Evolutionary conservation across 2,329 filamentous ascomycete genomes (phyloP).

Genomic region (Raffaelea arxii): DNA sequence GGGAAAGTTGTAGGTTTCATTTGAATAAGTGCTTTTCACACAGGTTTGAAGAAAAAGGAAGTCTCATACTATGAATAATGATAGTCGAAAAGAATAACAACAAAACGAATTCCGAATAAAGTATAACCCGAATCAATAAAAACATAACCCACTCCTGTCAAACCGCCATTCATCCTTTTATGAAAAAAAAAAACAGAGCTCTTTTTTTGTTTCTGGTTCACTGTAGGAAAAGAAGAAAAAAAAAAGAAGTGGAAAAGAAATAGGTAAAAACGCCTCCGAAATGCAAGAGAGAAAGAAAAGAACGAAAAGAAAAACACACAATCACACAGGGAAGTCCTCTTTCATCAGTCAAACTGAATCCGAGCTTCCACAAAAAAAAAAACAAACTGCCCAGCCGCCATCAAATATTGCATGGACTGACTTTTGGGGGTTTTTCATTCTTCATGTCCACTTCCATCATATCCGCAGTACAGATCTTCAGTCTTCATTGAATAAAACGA

Average conservation of each 20-base stretch:
- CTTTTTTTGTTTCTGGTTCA: no score
- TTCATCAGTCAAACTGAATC: no score
- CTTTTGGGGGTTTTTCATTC: not conserved
- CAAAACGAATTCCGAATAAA: not conserved
- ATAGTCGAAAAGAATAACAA: constrained; percentile 2
- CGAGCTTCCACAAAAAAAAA: constrained; percentile 6
- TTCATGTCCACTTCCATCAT: not conserved
- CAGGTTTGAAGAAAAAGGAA: not conserved
- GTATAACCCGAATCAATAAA: constrained; percentile 7
- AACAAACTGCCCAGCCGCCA: not conserved
- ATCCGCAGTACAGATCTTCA: not conserved
- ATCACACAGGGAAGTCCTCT: no score
- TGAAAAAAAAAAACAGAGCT: not conserved
- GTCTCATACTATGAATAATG: not conserved
- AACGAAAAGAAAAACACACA: no score
- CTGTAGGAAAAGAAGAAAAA: no score
- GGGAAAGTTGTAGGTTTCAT: no score
- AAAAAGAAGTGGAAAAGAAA: no score
- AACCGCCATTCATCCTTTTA: constrained; percentile 5
- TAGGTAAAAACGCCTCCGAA: no score
- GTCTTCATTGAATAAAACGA: not conserved
- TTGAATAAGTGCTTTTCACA: not conserved
- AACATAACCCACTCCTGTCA: not conserved
- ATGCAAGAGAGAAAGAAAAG: no score
- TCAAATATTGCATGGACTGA: not conserved